Percentiles rank a stretch among this genome's conserved stretches.
phyloP scores from a whole-genome alignment of 345 rosid species.

The Trapa incisa region DNA sequence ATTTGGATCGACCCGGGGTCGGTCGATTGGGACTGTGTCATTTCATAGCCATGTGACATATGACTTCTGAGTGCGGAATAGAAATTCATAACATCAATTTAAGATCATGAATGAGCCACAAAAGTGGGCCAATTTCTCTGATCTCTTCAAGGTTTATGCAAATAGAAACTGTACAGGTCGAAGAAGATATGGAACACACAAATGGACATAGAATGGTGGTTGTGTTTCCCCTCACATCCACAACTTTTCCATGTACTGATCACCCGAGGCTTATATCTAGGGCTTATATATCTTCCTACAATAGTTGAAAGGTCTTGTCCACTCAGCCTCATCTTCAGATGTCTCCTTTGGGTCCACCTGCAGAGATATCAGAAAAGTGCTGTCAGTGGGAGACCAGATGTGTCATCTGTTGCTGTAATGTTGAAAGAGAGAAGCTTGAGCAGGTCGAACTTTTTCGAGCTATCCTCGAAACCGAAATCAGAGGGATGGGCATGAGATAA shows the following conservation, averaged over 20 bases:
- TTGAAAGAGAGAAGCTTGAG: not conserved
- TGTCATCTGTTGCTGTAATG: not conserved
- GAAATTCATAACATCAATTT: not conserved
- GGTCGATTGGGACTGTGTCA: too few relatives aligned
- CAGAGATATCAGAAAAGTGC: not conserved
- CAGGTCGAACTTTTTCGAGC: not conserved
- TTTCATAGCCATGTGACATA: too few relatives aligned
- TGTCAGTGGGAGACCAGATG: not conserved
- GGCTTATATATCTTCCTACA: not conserved
- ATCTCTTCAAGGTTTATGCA: not conserved
- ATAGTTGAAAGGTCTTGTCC: not conserved
- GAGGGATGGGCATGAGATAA: not conserved
- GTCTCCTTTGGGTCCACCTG: slow-evolving; percentile 1
- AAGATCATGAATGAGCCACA: slow-evolving; percentile 4
- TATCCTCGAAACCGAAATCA: not conserved
- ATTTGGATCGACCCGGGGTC: too few relatives aligned
- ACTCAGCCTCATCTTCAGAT: slow-evolving; percentile 1
- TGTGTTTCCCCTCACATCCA: not conserved
- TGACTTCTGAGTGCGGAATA: not conserved
- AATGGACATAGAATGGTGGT: not conserved
- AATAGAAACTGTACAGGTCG: not conserved
- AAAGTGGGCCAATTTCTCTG: slow-evolving; percentile 1
- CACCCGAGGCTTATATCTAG: not conserved
- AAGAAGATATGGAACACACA: not conserved
- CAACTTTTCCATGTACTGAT: not conserved